Percentiles rank a stretch among this genome's conserved stretches.
These are phyloP conservation scores for Auriculariales sp. DNA, from an alignment of 768 basidiomycete genomes.

Conservation along the genomic window DNA sequence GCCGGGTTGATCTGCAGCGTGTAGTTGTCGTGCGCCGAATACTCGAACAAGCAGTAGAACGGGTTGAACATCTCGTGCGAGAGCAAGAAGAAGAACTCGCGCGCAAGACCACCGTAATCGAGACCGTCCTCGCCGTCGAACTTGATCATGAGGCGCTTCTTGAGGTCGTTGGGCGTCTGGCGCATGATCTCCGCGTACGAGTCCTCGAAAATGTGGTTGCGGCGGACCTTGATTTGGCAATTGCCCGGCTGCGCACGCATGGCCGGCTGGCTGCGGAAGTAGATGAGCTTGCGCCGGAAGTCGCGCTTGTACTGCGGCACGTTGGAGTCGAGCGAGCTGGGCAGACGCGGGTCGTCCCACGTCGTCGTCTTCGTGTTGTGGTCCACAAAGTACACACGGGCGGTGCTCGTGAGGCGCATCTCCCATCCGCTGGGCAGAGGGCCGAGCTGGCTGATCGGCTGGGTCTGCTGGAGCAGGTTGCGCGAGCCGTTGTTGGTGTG, in stretches of 20 bases:
- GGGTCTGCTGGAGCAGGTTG: conserved; percentile 65
- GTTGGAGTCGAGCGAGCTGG: conserved; percentile 88
- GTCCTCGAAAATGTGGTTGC: conserved; percentile 98
- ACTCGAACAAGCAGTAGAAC: conserved; percentile 99
- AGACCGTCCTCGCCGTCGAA: conserved; percentile 98
- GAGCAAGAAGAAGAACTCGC: conserved; percentile 99
- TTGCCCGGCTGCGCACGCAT: conserved; percentile 97
- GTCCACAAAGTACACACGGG: conserved; percentile 98
- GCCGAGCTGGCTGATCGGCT: conserved; percentile 91
- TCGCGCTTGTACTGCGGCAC: conserved; percentile 99
- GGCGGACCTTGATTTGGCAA: conserved; percentile 95
- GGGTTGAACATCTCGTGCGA: conserved; percentile 99
- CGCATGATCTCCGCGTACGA: conserved; percentile 99
- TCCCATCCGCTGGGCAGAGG: conserved; percentile 98
- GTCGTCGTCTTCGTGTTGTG: conserved; percentile 99
- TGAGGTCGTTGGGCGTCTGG: conserved; percentile 93
- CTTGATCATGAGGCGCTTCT: conserved; percentile 99
- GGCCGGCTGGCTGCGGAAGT: conserved; percentile 97
- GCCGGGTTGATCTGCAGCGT: conserved; percentile 99
- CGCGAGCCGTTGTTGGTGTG: conserved; percentile 54
- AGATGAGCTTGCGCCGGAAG: conserved; percentile 97
- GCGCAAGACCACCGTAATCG: conserved; percentile 95
- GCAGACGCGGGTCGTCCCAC: conserved; percentile 94
- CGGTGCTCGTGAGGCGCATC: conserved; percentile 97
- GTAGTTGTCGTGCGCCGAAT: conserved; percentile 99